Conservation (phyloP, 768 basidiomycete species). For the Russula brevipes region DNA sequence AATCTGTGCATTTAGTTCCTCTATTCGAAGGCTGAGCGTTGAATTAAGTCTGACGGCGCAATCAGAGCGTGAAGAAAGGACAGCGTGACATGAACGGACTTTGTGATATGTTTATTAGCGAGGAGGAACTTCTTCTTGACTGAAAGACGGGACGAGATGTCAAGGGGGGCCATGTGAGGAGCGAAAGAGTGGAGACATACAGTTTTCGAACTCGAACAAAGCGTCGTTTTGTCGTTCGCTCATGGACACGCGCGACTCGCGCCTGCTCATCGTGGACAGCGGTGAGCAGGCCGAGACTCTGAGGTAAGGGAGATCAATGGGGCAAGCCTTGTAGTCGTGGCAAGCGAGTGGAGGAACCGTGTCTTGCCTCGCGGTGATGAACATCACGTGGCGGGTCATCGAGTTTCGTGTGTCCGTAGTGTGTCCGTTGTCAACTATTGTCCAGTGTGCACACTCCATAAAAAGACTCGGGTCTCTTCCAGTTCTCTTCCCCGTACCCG, state of each 20-base stretch:
- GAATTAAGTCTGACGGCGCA: slow-evolving; percentile 62
- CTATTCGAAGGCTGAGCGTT: slow-evolving; percentile 75
- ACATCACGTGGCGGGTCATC: slow-evolving; percentile 7
- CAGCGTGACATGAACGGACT: slow-evolving; percentile 40
- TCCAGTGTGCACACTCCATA: background rate
- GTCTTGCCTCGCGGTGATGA: slow-evolving; percentile 17
- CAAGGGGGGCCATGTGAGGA: slow-evolving; percentile 25
- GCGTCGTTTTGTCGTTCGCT: slow-evolving; percentile 71
- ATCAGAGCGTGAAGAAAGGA: slow-evolving; percentile 10
- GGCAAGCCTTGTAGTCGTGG: slow-evolving; percentile 5
- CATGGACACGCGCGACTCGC: slow-evolving; percentile 44
- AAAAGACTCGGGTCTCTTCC: no score
- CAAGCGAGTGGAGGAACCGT: background rate
- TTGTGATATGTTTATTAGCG: slow-evolving; percentile 88
- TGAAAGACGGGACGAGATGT: slow-evolving; percentile 38
- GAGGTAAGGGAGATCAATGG: slow-evolving; percentile 5
- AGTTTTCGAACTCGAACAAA: slow-evolving; percentile 78
- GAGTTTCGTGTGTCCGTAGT: background rate
- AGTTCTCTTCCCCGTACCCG: no score
- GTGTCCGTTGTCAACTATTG: background rate
- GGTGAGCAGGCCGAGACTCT: slow-evolving; percentile 23
- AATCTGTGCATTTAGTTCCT: slow-evolving; percentile 80
- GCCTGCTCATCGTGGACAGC: slow-evolving; percentile 35
- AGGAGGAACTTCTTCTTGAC: slow-evolving; percentile 92
- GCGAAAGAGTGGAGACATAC: slow-evolving; percentile 45